phyloP scores from a whole-genome alignment of 2,329 filamentous ascomycete species.

The Diaporthe citriasiana region DNA sequence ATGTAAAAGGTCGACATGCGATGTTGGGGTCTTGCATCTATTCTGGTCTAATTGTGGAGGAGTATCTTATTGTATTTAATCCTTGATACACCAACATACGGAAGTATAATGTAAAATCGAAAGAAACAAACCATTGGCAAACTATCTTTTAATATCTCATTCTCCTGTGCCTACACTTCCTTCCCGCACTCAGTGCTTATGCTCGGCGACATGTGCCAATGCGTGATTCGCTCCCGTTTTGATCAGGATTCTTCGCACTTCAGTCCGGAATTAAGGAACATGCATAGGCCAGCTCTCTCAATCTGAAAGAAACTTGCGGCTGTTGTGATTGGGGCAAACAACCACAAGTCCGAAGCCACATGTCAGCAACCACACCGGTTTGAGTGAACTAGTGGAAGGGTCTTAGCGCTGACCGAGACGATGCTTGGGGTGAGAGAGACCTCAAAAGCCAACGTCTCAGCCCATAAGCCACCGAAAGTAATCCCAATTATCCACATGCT shows the following conservation, averaged over 20 bases:
- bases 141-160: neutral
- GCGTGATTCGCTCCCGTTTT: neutral
- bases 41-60: neutral
- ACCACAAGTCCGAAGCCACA: neutral
- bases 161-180: neutral
- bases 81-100: constrained; percentile 3
- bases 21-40: neutral
- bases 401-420: neutral
- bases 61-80: constrained; percentile 16
- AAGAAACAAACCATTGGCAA: neutral
- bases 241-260: neutral
- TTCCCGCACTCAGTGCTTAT: neutral
- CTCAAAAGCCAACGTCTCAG: constrained; percentile 1
- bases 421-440: neutral
- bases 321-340: neutral
- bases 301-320: rapidly evolving
- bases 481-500: neutral
- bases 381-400: neutral
- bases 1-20: constrained; percentile 51
- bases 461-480: too few species aligned
- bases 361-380: neutral
- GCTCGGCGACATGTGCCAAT: neutral
- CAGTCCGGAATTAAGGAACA: neutral
- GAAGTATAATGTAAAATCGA: neutral
- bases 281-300: neutral